These are phyloP conservation scores for Exophiala sp. DNA, from an alignment of 2,329 filamentous ascomycete species.

Conservation along the genomic window DNA sequence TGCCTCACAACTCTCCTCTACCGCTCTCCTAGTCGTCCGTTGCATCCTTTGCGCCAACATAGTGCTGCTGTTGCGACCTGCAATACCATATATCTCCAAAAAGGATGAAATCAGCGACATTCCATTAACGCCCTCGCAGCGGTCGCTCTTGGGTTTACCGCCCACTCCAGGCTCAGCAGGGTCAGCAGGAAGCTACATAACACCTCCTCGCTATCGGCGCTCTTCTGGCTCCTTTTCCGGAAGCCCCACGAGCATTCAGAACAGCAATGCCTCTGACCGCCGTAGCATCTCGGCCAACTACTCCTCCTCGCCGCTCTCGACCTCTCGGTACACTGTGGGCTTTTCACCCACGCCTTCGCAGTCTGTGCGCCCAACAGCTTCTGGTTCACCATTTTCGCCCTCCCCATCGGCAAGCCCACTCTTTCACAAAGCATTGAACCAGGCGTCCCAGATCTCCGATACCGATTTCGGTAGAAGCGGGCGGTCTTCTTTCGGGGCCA, in stretches of 20 bases:
- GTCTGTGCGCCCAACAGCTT: constrained; percentile 34
- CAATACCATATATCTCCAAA: constrained; percentile 51
- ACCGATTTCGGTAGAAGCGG: constrained; percentile 18
- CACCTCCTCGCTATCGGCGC: constrained; percentile 51
- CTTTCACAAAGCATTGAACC: constrained; percentile 59
- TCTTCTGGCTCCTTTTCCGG: constrained; percentile 42
- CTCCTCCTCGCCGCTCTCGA: constrained; percentile 24
- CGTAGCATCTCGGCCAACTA: constrained; percentile 32
- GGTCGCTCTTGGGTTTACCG: constrained; percentile 69
- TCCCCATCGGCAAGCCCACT: constrained; percentile 47
- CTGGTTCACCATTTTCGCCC: constrained; percentile 51
- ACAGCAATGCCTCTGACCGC: constrained; percentile 38
- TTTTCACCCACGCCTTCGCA: constrained; percentile 37
- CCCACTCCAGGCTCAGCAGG: constrained; percentile 55
- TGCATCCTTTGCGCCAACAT: constrained; percentile 66
- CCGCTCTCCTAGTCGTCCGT: constrained; percentile 52
- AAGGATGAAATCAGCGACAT: constrained; percentile 81
- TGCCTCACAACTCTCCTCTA: constrained; percentile 34
- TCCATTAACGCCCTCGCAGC: constrained; percentile 81
- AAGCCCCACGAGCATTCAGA: constrained; percentile 30
- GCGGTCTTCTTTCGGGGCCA: constrained; percentile 13
- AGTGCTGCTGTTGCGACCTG: constrained; percentile 61
- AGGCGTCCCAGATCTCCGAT: constrained; percentile 11
- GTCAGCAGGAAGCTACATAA: constrained; percentile 50
- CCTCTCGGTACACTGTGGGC: constrained; percentile 18